Evolutionary conservation across 2,329 filamentous ascomycete species (phyloP).

Genomic region (Microcyclospora pomicola): DNA sequence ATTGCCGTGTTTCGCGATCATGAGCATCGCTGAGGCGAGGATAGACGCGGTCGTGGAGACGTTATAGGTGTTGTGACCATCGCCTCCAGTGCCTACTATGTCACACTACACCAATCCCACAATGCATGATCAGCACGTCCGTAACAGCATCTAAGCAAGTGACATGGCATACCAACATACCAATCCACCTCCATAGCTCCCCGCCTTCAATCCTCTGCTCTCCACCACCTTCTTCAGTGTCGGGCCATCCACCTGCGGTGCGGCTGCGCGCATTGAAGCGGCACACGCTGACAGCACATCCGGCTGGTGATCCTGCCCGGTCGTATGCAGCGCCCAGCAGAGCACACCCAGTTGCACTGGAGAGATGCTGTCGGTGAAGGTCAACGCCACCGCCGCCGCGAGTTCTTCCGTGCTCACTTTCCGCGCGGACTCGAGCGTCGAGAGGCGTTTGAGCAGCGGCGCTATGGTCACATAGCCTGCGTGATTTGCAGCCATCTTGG

Average conservation of each 20-base stretch:
- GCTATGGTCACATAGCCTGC: constrained; percentile 42
- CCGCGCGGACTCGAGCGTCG: constrained; percentile 26
- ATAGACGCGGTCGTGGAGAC: constrained; percentile 93
- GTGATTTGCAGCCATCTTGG: no score
- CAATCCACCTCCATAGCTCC: constrained; percentile 67
- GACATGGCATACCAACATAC: constrained; percentile 37
- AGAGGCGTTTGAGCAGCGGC: constrained; percentile 58
- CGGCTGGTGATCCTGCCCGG: constrained; percentile 65
- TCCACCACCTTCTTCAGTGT: constrained; percentile 49
- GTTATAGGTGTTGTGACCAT: constrained; percentile 96
- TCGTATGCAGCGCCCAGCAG: constrained; percentile 84
- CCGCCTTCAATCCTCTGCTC: constrained; percentile 48
- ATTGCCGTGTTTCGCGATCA: constrained; percentile 93
- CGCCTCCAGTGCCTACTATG: constrained; percentile 93
- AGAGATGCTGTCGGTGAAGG: constrained; percentile 84
- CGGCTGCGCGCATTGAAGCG: constrained; percentile 67
- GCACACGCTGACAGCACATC: constrained; percentile 81
- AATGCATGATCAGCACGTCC: not conserved
- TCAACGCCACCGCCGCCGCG: constrained; percentile 74
- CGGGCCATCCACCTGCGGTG: constrained; percentile 54
- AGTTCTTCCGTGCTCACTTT: constrained; percentile 64
- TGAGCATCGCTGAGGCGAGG: constrained; percentile 68
- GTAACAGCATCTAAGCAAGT: not conserved
- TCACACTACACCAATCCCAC: constrained; percentile 45
- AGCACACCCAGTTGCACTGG: constrained; percentile 77